Base-by-base conservation (phyloP, 129 eudicot genomes). In the Smallanthus sonchifolius region DNA sequence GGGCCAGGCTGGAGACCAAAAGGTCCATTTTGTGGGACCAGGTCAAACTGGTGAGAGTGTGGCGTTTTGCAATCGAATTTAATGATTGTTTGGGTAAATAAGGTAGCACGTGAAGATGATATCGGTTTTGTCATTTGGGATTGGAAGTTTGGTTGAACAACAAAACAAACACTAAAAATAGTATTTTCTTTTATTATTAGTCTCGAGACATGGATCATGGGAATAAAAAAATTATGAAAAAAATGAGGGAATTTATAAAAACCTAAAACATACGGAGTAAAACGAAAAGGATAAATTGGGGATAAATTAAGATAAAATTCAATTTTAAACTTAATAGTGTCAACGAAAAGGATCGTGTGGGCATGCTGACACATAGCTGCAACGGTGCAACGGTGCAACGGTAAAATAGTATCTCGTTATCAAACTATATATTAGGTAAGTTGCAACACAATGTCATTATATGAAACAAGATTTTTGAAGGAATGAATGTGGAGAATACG, bases 11-110 rank as follows among this genome's bases (percentile, higher is more conserved):
- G 66, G 80, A 34, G 67, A 55, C 54, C 54, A 39, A 72, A 54
- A 24, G 77, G 70, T 9, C 70, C 81, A 69, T 81, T 69, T 16
- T 45, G 79, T 72, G 75, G 80, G 81, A 10, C 75, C 82, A 28
- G 39, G 84, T 67, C 81, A 62, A 73, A 56, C 70, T 59, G 79
- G 24, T 63, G 55, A 30, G 24, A 42, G 36, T 30, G 48, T 81
- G 77, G 77, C 75, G 14, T 72, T 65, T 79, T 47, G 70, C 79
- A 54, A 81, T 42, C 63, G 66, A 74, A 80, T 80, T 80, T 44
- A 80, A 80, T 80, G 79, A n/a, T 2, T 79, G 82, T 61, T 36
- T 72, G 77, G 77, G 67, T 63, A 45, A 51, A 71, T 78, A 71
- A 5, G 61, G 82, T 48, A 72, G 13, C 77, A 79, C 64, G 73